These are phyloP conservation scores for Trichoderma sp. DNA, from an alignment of 2,329 filamentous ascomycete genomes.

Conservation along the genomic window DNA sequence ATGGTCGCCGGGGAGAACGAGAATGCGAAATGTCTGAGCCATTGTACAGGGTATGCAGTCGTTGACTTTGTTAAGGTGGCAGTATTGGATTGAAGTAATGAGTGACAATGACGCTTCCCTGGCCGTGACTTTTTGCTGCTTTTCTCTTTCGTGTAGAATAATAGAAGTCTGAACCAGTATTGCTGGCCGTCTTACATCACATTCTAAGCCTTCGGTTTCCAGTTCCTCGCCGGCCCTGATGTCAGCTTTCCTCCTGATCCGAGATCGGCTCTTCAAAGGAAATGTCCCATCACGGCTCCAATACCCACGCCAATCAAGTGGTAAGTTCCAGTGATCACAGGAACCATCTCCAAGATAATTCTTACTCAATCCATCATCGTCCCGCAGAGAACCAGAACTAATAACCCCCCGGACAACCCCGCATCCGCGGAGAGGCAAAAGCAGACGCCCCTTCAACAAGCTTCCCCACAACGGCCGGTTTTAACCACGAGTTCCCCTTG, in stretches of 20 bases:
- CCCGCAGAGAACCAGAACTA: not conserved
- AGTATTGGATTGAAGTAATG: not conserved
- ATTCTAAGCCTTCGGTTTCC: not conserved
- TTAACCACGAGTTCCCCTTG: not conserved
- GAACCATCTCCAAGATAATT: not conserved
- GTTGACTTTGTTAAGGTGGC: not conserved
- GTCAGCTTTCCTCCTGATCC: not conserved
- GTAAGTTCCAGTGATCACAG: not conserved
- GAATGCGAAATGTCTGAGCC: slow-evolving; percentile 30
- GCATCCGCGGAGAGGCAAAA: not conserved
- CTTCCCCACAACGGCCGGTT: not conserved
- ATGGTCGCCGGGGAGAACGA: slow-evolving; percentile 47
- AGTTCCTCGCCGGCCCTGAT: not conserved
- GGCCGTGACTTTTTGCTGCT: not conserved
- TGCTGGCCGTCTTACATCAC: not conserved
- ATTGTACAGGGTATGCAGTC: not conserved
- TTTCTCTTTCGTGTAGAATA: not conserved
- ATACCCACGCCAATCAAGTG: not conserved
- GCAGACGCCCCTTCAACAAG: not conserved
- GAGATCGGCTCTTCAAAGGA: slow-evolving; percentile 5
- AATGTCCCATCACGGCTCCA: not conserved
- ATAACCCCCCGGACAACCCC: not conserved
- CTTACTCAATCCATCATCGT: not conserved
- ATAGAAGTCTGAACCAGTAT: not conserved
- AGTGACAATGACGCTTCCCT: not conserved